Base-by-base conservation (phyloP, 495 filamentous ascomycete genomes). In the Sporormia fimetaria region DNA sequence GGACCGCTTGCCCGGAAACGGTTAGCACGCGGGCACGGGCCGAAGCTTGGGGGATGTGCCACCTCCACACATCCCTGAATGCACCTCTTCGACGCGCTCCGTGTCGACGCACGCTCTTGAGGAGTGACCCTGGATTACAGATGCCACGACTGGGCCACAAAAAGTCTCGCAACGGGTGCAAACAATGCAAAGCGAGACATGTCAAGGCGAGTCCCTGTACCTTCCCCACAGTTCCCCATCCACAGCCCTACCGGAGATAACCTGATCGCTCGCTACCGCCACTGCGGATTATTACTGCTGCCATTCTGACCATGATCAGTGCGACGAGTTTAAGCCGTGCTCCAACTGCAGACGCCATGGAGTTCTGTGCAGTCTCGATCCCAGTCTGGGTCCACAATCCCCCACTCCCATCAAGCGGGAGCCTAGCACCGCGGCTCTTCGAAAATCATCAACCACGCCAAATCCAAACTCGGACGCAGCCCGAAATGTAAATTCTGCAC, bases 91-190 rank as follows among this genome's bases (percentile, higher is more conserved):
- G n/a, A n/a, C n/a, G n/a, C n/a, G n/a, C n/a, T n/a, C n/a, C n/a
- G n/a, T n/a, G n/a, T n/a, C n/a, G n/a, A n/a, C n/a, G n/a, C n/a
- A n/a, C n/a, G n/a, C n/a, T n/a, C n/a, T n/a, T n/a, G n/a, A n/a
- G n/a, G n/a, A n/a, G n/a, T n/a, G n/a, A n/a, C n/a, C n/a, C n/a
- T n/a, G n/a, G n/a, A n/a, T n/a, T 33, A 7, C 16, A 7, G 42
- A 48, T 48, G 44, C 49, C 49, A 4, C 42, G 49, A n/a, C 28
- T 52, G 25, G 49, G 49, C 17, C 49, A 53, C 24, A 53, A 47
- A 22, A 53, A 53, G 40, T 49, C 44, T n/a, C 35, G 49, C 11
- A 49, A 48, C 23, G 49, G 49, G 15, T 53, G 49, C 14, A 10
- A 23, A 5, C 44, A 49, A 23, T 53, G 49, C 44, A 53, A 53